These are phyloP conservation scores for Talaromyces sp. DNA, from an alignment of 2,329 filamentous ascomycete species.

Conservation along the genomic window DNA sequence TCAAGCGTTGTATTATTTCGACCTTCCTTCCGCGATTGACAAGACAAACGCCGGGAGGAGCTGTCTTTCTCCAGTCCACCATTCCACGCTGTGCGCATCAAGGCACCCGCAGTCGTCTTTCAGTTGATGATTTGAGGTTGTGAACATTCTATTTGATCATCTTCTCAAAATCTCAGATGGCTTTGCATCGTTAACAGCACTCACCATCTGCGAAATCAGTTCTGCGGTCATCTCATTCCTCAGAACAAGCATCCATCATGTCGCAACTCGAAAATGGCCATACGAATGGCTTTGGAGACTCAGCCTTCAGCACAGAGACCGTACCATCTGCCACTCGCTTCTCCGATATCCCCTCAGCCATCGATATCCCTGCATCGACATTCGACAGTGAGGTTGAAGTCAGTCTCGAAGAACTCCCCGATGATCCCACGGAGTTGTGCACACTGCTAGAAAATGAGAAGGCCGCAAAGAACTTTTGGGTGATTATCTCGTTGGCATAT, in stretches of 20 bases:
- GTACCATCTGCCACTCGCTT: constrained; percentile 51
- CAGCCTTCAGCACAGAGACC: constrained; percentile 32
- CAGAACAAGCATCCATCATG: constrained; percentile 41
- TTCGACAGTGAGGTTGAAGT: constrained; percentile 78
- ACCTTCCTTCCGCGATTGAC: constrained; percentile 5
- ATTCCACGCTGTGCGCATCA: constrained; percentile 10
- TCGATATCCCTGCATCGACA: constrained; percentile 64
- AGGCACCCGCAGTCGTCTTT: not conserved
- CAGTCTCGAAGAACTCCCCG: constrained; percentile 82
- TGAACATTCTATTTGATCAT: not conserved
- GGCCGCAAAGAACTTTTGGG: constrained; percentile 90
- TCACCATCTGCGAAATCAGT: constrained; percentile 15
- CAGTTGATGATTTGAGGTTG: not conserved
- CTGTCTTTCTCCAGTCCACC: constrained; percentile 7
- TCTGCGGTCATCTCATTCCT: constrained; percentile 3
- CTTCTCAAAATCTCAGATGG: constrained; percentile 5
- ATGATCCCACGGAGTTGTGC: constrained; percentile 93
- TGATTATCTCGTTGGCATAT: constrained; percentile 95
- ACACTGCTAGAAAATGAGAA: constrained; percentile 92
- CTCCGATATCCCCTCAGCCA: constrained; percentile 61
- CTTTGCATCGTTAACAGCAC: constrained; percentile 7
- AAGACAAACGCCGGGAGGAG: not conserved
- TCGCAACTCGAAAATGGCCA: constrained; percentile 52
- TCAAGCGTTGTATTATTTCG: not conserved
- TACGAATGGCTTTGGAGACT: constrained; percentile 53